Percentiles rank a stretch among this genome's conserved stretches.
Conservation (phyloP, 768 basidiomycete species). For the Xerocomellus amylosporus region DNA sequence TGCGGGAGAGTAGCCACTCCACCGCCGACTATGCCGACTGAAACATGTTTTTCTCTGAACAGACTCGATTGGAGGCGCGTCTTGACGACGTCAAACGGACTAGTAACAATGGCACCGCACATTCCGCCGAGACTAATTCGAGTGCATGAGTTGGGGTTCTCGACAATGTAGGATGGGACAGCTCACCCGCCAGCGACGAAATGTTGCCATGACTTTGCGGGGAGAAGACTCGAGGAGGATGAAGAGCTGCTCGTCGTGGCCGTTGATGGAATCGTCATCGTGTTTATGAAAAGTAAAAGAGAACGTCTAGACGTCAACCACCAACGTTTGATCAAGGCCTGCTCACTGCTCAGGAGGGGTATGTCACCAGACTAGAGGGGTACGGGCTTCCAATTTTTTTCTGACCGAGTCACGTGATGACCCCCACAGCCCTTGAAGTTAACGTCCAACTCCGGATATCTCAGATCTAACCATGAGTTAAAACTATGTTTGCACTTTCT, state of each 20-base stretch:
- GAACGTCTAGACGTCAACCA: background rate
- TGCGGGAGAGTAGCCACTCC: constrained; percentile 33
- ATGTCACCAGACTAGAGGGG: no score
- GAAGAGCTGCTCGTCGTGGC: constrained; percentile 26
- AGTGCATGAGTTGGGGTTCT: constrained; percentile 1
- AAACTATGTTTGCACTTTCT: constrained; percentile 45
- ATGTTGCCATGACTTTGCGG: constrained; percentile 81
- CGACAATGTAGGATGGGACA: background rate
- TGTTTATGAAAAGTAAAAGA: background rate
- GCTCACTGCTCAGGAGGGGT: no score
- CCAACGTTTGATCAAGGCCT: background rate
- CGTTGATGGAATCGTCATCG: constrained; percentile 12
- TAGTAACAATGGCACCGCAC: constrained; percentile 95
- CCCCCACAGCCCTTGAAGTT: background rate
- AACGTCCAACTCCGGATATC: background rate
- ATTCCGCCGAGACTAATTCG: constrained; percentile 84
- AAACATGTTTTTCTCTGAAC: constrained; percentile 50
- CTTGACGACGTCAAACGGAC: constrained; percentile 98
- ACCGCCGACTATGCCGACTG: constrained; percentile 32
- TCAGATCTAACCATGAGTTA: background rate
- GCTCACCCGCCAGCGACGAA: constrained; percentile 85
- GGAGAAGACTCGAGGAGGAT: constrained; percentile 42
- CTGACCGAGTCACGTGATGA: constrained; percentile 13
- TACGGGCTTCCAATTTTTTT: background rate
- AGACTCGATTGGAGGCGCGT: constrained; percentile 93